Conservation (phyloP, 371 early-diverging fungal species). For the Mortierella sp. region DNA sequence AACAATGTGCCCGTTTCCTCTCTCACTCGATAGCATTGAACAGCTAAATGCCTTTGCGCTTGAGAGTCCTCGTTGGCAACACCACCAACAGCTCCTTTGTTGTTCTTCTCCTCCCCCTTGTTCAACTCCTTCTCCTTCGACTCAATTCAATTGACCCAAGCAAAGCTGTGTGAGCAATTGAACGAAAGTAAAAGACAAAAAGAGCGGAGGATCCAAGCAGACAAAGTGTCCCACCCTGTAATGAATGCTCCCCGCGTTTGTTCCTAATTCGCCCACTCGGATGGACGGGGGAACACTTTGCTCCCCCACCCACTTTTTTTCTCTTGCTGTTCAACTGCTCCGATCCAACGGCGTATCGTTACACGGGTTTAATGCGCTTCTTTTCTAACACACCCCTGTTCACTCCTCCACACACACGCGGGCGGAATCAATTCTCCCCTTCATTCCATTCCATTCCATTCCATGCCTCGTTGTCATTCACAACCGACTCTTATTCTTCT, state of each 20-base stretch:
- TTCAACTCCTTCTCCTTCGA: not conserved
- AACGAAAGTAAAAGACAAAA: not conserved
- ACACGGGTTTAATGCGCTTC: not conserved
- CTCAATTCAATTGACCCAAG: not conserved
- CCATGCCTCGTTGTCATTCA: constrained; percentile 5
- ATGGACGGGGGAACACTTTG: not conserved
- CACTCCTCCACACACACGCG: not conserved
- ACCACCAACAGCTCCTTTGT: too few species aligned
- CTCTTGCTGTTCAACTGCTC: not conserved
- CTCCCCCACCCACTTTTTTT: not conserved
- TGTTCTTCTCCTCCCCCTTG: not conserved
- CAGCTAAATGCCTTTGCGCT: too few species aligned
- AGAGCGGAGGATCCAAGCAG: not conserved
- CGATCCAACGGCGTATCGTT: not conserved
- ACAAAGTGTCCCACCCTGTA: not conserved
- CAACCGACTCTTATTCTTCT: constrained; percentile 2
- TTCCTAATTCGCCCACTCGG: constrained; percentile 16
- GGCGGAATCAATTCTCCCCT: not conserved
- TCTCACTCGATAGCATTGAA: too few species aligned
- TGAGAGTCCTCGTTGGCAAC: too few species aligned
- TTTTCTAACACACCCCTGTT: not conserved
- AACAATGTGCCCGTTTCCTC: too few species aligned
- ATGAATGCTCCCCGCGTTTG: constrained; percentile 26
- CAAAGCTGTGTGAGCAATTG: not conserved
- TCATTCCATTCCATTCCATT: not conserved